Evolutionary conservation across 495 filamentous ascomycete genomes (phyloP).

Genomic region (Aspergillus wentii): DNA sequence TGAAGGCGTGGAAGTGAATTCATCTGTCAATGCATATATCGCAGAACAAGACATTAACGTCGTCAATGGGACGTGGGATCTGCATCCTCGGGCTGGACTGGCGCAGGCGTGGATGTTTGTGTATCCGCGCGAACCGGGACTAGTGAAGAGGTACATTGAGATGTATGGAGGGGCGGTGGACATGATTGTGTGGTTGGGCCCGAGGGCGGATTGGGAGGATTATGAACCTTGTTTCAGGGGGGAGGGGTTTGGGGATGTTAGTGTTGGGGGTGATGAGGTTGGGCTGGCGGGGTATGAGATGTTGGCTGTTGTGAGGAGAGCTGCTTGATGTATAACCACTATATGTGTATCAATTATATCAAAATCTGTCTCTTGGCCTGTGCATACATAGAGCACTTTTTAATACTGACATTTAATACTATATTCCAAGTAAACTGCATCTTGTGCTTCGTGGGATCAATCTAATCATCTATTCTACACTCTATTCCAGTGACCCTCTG

Average conservation of each 20-base stretch:
- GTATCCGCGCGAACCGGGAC: constrained; percentile 45
- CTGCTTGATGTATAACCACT: no score
- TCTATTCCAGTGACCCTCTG: no score
- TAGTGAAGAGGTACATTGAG: constrained; percentile 42
- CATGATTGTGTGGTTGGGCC: constrained; percentile 47
- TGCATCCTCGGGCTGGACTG: constrained; percentile 24
- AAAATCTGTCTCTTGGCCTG: no score
- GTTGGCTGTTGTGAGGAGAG: constrained; percentile 24
- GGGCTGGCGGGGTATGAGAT: constrained; percentile 31
- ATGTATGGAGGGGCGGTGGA: constrained; percentile 19
- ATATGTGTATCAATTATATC: no score
- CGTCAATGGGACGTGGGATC: constrained; percentile 40
- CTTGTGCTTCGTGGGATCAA: no score
- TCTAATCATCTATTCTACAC: no score
- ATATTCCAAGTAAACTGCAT: no score
- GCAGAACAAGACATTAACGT: constrained; percentile 31
- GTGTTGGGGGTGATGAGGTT: constrained; percentile 16
- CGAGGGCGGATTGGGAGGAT: constrained; percentile 42
- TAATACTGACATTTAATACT: no score
- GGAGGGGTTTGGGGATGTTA: constrained; percentile 17
- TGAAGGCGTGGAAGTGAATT: constrained; percentile 42
- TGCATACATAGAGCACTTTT: no score
- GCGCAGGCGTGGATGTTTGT: constrained; percentile 51
- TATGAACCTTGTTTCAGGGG: constrained; percentile 25
- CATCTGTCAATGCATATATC: constrained; percentile 42